Conservation (phyloP, 164 flowering plant species). For the Vitis labrusca region DNA sequence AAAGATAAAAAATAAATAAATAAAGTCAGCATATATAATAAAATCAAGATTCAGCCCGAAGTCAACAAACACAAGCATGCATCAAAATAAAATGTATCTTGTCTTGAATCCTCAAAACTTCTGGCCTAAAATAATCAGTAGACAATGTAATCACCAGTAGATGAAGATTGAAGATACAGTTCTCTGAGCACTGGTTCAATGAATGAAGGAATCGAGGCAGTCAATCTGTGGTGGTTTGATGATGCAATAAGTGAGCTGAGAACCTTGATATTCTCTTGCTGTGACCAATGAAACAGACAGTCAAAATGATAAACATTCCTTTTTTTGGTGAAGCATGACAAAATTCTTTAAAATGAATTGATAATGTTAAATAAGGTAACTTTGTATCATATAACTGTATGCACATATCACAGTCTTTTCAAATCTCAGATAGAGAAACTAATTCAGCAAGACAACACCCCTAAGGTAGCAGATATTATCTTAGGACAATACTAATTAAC, state of each 20-base stretch:
- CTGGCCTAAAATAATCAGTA: not conserved
- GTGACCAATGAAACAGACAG: conserved; percentile 14
- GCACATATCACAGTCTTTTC: no score
- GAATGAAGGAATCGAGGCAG: conserved; percentile 32
- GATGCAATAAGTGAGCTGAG: conserved; percentile 48
- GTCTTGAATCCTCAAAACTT: not conserved
- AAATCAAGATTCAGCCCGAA: not conserved
- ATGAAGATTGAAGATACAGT: conserved; percentile 35
- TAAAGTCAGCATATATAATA: not conserved
- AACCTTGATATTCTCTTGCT: conserved; percentile 37
- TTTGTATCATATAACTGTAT: no score
- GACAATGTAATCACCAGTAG: conserved; percentile 33
- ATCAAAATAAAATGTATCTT: not conserved
- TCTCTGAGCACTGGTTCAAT: conserved; percentile 60
- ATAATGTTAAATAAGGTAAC: no score
- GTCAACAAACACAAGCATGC: not conserved
- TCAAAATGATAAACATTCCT: not conserved
- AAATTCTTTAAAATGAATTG: no score
- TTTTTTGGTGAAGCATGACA: not conserved
- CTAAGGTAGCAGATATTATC: no score
- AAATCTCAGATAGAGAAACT: no score
- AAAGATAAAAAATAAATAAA: not conserved
- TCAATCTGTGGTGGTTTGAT: conserved; percentile 57
- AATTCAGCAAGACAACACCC: no score
- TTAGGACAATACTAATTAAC: no score